Conservation (phyloP, 164 flowering plant genomes). For the Vitis amurensis region DNA sequence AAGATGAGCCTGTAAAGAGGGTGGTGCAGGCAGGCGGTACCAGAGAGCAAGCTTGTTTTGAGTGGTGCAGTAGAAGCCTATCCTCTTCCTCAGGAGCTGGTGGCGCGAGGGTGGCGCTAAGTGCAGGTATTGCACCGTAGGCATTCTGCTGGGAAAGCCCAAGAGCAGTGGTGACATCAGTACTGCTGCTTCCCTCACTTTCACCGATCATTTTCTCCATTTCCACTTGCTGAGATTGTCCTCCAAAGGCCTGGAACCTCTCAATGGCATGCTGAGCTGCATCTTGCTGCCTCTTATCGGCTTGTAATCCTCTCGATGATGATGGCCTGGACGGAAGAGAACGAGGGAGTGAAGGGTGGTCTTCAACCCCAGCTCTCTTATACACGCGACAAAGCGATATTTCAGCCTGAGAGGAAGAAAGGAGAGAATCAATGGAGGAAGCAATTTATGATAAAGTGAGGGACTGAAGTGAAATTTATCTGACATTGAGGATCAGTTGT, state of each 20-base stretch:
- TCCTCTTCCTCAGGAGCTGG: conserved; percentile 19
- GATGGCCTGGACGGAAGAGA: conserved; percentile 43
- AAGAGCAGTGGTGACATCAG: conserved; percentile 39
- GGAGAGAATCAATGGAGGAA: background rate
- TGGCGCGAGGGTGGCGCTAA: conserved; percentile 7
- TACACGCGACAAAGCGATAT: conserved; percentile 92
- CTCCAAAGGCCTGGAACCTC: conserved; percentile 20
- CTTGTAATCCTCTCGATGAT: conserved; percentile 28
- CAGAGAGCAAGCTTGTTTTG: conserved; percentile 16
- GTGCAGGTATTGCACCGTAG: conserved; percentile 16
- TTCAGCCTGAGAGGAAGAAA: conserved; percentile 51
- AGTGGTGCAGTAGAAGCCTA: conserved; percentile 12
- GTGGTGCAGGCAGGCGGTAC: conserved; percentile 12
- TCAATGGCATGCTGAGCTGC: conserved; percentile 12
- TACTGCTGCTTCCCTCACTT: conserved; percentile 46
- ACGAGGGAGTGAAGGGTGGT: conserved; percentile 69
- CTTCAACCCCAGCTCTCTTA: conserved; percentile 90
- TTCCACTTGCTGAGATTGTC: conserved; percentile 10
- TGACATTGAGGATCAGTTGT: background rate
- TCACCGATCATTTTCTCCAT: conserved; percentile 26
- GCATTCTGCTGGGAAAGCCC: conserved; percentile 36
- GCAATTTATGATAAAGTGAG: background rate
- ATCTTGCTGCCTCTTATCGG: conserved; percentile 1
- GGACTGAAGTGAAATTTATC: conserved; percentile 1
- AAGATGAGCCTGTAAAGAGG: conserved; percentile 25